A percentile compares a stretch with the other conserved stretches of the same genome.
Evolutionary conservation across 2,329 filamentous ascomycete genomes (phyloP).

Genomic region (Catunica adiposa): DNA sequence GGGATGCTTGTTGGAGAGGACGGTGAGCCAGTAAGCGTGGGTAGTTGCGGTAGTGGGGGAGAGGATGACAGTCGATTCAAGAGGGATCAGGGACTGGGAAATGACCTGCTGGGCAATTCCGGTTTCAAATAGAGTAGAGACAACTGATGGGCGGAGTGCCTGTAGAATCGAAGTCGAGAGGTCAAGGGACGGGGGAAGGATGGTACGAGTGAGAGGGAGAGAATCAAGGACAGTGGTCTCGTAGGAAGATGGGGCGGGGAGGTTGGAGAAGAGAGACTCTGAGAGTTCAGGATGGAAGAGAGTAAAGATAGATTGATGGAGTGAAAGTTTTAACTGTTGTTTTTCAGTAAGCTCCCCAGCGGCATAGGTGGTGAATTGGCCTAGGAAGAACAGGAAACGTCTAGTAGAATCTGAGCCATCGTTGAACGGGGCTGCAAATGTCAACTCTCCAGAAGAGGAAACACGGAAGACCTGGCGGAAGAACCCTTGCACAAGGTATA

Average conservation of each 20-base stretch:
- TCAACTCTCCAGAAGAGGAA: neutral
- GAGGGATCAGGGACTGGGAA: conserved; percentile 10
- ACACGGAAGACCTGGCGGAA: conserved; percentile 1
- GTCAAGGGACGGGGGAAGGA: conserved; percentile 1
- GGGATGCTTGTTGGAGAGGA: conserved; percentile 30
- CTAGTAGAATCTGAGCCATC: conserved; percentile 9
- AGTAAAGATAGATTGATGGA: conserved; percentile 22
- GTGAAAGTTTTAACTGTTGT: conserved; percentile 22
- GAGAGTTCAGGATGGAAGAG: conserved; percentile 21
- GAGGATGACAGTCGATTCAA: conserved; percentile 17
- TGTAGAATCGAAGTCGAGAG: conserved; percentile 26
- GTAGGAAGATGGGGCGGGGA: conserved; percentile 6
- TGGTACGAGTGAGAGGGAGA: neutral
- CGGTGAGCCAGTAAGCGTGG: conserved; percentile 21
- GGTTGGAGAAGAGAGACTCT: neutral
- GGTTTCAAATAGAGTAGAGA: conserved; percentile 23
- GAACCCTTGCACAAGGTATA: conserved; percentile 9
- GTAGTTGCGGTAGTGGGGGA: conserved; percentile 14
- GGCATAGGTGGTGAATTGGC: conserved; percentile 22
- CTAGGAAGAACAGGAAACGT: conserved; percentile 11
- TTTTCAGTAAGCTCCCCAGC: conserved; percentile 24
- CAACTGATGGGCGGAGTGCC: conserved; percentile 21
- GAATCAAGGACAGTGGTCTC: neutral
- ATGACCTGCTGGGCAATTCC: conserved; percentile 24
- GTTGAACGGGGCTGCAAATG: conserved; percentile 6